Evolutionary conservation across 2,329 filamentous ascomycete genomes (phyloP).

Genomic region (Sarocladium brachiariae): DNA sequence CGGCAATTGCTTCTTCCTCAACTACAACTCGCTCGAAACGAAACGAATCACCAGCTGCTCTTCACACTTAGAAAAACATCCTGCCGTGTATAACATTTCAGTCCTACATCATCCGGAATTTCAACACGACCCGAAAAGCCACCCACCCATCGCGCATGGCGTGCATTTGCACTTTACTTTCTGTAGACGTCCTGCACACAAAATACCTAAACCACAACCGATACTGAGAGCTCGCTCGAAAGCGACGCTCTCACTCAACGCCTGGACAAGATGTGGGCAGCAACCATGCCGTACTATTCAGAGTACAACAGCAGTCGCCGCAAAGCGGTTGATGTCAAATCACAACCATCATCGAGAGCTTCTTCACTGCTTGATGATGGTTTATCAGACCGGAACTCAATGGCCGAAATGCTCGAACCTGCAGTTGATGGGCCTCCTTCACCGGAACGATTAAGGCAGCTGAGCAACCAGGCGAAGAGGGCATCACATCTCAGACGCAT

Average conservation of each 20-base stretch:
- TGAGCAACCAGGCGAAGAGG: constrained; percentile 53
- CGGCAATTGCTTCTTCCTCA: not conserved
- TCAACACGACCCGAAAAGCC: too few species aligned
- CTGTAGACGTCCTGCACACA: too few species aligned
- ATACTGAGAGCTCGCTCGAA: not conserved
- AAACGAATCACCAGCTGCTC: not conserved
- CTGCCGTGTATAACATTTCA: too few species aligned
- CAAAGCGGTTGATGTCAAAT: constrained; percentile 4
- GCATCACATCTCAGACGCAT: constrained; percentile 34
- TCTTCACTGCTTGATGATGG: constrained; percentile 3
- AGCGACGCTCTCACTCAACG: not conserved
- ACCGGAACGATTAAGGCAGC: constrained; percentile 50
- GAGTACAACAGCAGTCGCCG: constrained; percentile 2
- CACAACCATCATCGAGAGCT: not conserved
- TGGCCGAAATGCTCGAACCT: constrained; percentile 42
- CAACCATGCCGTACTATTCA: constrained; percentile 8
- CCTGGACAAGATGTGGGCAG: constrained; percentile 7
- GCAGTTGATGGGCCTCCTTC: constrained; percentile 56
- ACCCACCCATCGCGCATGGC: too few species aligned
- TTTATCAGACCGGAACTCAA: not conserved
- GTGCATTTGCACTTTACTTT: too few species aligned
- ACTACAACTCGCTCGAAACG: not conserved
- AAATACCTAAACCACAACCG: not conserved
- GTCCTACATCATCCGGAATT: too few species aligned
- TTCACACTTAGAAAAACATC: too few species aligned